Evolutionary conservation across 2,329 filamentous ascomycete genomes (phyloP).

Genomic region (Colletotrichum destructivum): DNA sequence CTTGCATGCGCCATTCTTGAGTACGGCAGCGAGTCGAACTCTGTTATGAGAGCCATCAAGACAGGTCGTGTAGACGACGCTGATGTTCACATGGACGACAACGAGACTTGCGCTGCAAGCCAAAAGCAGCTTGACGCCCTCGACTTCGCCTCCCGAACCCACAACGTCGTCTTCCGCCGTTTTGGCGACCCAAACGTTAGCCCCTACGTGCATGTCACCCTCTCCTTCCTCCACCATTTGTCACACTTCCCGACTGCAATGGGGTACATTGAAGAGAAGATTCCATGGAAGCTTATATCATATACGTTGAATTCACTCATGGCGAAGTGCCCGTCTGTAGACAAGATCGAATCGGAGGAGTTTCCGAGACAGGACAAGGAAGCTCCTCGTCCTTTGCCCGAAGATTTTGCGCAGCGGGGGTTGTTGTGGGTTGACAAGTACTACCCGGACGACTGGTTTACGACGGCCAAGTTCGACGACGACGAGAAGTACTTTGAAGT

Average conservation of each 20-base stretch:
- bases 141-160: slow-evolving; percentile 49
- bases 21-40: slow-evolving; percentile 58
- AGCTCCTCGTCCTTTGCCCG: slow-evolving; percentile 71
- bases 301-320: slow-evolving; percentile 57
- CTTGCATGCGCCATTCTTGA: slow-evolving; percentile 68
- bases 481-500: slow-evolving; percentile 77
- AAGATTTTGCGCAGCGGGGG: slow-evolving; percentile 78
- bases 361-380: slow-evolving; percentile 65
- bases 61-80: not conserved
- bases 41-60: slow-evolving; percentile 14
- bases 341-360: slow-evolving; percentile 48
- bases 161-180: not conserved
- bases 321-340: not conserved
- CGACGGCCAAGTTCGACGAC: slow-evolving; percentile 72
- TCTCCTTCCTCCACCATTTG: slow-evolving; percentile 71
- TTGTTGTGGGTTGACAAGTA: slow-evolving; percentile 73
- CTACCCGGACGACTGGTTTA: slow-evolving; percentile 73
- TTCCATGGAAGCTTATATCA: slow-evolving; percentile 69
- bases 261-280: slow-evolving; percentile 57
- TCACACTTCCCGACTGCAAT: slow-evolving; percentile 59
- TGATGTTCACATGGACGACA: not conserved
- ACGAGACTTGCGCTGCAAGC: not conserved
- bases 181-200: slow-evolving; percentile 48
- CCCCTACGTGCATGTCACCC: slow-evolving; percentile 73
- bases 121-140: slow-evolving; percentile 73